Conservation (phyloP, 2,329 filamentous ascomycete genomes). For the Helotiales sp. region DNA sequence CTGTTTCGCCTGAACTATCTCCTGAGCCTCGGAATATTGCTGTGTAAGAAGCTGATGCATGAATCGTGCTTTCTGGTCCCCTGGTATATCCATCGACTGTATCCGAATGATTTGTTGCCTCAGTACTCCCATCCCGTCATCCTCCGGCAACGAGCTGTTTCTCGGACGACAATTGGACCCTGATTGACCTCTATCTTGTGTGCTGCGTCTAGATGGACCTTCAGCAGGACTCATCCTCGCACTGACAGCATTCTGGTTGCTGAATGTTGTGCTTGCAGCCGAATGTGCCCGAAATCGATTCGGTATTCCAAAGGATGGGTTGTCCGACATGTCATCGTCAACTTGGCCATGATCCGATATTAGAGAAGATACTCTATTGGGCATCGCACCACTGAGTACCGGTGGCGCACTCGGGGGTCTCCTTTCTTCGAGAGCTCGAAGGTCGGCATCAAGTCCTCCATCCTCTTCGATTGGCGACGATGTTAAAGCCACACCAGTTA, state of each 20-base stretch:
- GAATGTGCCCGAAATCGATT: constrained; percentile 36
- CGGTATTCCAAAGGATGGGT: constrained; percentile 36
- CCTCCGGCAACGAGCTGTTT: constrained; percentile 59
- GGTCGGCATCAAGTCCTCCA: constrained; percentile 35
- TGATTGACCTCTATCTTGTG: constrained; percentile 27
- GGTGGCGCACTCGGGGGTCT: constrained; percentile 21
- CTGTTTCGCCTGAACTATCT: constrained; percentile 39
- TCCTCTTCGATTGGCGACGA: constrained; percentile 38
- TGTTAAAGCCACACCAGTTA: constrained; percentile 29
- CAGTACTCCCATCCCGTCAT: constrained; percentile 77
- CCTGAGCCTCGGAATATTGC: constrained; percentile 60
- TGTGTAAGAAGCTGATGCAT: constrained; percentile 76
- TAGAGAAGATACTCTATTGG: constrained; percentile 30
- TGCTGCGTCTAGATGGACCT: constrained; percentile 34
- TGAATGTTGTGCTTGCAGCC: constrained; percentile 24
- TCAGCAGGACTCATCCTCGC: constrained; percentile 35
- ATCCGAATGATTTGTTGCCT: constrained; percentile 72
- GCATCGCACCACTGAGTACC: constrained; percentile 17
- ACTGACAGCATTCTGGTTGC: constrained; percentile 19
- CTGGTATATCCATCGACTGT: constrained; percentile 62
- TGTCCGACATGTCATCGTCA: constrained; percentile 38
- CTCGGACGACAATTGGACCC: constrained; percentile 29
- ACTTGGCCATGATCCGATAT: constrained; percentile 28
- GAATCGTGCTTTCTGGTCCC: constrained; percentile 69
- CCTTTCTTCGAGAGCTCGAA: constrained; percentile 25